Percentiles rank a stretch among this genome's conserved stretches.
phyloP scores from a whole-genome alignment of 2,329 filamentous ascomycete species.

The Exutisphaerella laricina region DNA sequence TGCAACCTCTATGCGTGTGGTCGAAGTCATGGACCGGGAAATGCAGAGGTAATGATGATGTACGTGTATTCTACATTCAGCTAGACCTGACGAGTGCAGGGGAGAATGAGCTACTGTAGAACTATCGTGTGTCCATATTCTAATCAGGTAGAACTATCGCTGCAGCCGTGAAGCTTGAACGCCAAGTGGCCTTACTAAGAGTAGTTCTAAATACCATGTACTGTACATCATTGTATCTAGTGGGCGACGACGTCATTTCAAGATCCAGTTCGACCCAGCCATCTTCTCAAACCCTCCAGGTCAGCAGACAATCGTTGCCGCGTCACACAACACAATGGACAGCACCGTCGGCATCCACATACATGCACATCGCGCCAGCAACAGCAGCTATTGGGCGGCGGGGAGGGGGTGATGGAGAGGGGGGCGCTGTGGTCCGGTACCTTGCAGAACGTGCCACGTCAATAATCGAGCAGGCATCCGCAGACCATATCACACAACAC shows the following conservation, averaged over 20 bases:
- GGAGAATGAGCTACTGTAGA: too few species aligned
- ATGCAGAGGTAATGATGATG: constrained; percentile 1
- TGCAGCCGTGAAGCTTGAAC: too few species aligned
- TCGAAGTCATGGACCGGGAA: not conserved
- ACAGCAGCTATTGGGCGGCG: not conserved
- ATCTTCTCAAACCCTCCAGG: too few species aligned
- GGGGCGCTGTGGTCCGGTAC: constrained; percentile 1
- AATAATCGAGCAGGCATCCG: constrained; percentile 9
- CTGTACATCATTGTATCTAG: too few species aligned
- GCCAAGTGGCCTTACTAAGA: too few species aligned
- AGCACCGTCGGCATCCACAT: not conserved
- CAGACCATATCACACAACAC: constrained; percentile 1
- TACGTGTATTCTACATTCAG: not conserved
- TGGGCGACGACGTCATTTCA: constrained; percentile 1
- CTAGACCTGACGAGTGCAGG: too few species aligned
- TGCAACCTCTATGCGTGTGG: not conserved
- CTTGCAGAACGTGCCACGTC: constrained; percentile 13
- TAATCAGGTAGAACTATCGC: too few species aligned
- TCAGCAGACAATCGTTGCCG: too few species aligned
- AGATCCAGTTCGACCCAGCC: too few species aligned
- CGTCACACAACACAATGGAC: constrained; percentile 2
- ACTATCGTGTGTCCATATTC: too few species aligned
- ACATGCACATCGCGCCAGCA: constrained; percentile 1
- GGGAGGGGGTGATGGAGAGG: too few species aligned
- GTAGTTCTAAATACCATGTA: too few species aligned